Evolutionary conservation across 2,329 filamentous ascomycete species (phyloP), one percentile per base, ranked within the genome.

Genomic region (Alternaria postmessia): DNA sequence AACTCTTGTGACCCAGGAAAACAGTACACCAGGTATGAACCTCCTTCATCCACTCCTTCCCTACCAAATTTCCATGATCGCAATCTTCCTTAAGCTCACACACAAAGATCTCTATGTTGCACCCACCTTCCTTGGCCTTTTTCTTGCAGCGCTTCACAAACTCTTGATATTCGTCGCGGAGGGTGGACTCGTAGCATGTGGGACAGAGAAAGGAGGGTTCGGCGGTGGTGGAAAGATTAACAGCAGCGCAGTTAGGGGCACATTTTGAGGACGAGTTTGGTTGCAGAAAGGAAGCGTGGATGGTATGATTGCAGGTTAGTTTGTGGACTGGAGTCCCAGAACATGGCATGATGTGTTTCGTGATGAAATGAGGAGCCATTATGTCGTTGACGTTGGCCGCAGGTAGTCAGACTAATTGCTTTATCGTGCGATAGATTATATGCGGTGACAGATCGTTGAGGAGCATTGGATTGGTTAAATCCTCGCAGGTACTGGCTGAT

Each of bases 141-240:
- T 36, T 8, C 30, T 6, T n/a, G 22, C 42, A 46, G 34, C 18
- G 14, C 11, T 28, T 22, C 11, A 32, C 42, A 12, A 26, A 36
- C 5, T 26, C 12, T n/a, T 46, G n/a, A 16, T 47, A 41, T 7
- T 58, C 28, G 6, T 5, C 2, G 24, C 34, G 32, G 11, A 20
- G 24, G 28, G 22, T 6, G 8, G 30, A 14, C 5, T 44, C 39
- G 11, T 51, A 51, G 28, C 52, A 56, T 24, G 32, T 38, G 4
- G 57, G 44, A 12, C 52, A 59, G 16, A 59, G 44, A 7, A 59
- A 59, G 7, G 9, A 34, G 4, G 46, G 52, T 22, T 59, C 44
- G 6, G 30, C 32, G 2, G 16, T 9, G 3, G 57, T 46, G 24
- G 16, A n/a, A 16, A 55, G 12, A 32, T 32, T 14, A 14, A 51